Conservation (phyloP, 176 grass and related monocot species). For the Ensete ventricosum region DNA sequence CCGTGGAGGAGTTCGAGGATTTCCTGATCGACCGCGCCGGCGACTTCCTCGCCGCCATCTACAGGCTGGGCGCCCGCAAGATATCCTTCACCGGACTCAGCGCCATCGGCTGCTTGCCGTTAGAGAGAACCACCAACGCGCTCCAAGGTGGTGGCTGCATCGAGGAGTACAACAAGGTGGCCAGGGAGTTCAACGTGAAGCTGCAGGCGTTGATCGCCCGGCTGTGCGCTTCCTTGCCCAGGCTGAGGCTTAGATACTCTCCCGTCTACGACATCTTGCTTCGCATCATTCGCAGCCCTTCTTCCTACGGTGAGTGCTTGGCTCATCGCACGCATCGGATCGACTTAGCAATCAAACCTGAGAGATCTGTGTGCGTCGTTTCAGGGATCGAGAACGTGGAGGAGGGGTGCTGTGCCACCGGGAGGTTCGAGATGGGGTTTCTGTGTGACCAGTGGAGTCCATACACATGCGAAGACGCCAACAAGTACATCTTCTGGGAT, state of each 20-base stretch:
- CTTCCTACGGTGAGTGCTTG: constrained; percentile 27
- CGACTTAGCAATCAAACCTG: background rate
- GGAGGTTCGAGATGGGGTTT: background rate
- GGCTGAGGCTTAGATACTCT: constrained; percentile 18
- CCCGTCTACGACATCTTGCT: constrained; percentile 22
- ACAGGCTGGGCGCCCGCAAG: constrained; percentile 46
- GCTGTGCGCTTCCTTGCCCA: constrained; percentile 28
- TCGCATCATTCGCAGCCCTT: constrained; percentile 20
- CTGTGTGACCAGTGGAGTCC: background rate
- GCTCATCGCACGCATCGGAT: background rate
- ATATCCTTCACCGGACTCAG: constrained; percentile 31
- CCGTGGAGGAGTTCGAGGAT: constrained; percentile 25
- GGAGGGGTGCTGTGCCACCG: background rate
- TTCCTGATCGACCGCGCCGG: constrained; percentile 34
- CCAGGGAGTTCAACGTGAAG: constrained; percentile 27
- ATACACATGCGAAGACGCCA: background rate
- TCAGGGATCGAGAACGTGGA: background rate
- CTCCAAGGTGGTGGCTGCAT: constrained; percentile 25
- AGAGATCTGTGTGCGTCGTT: background rate
- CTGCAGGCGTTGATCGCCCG: constrained; percentile 9
- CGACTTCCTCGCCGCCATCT: constrained; percentile 15
- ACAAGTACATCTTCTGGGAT: constrained; percentile 8
- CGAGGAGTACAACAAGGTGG: constrained; percentile 44
- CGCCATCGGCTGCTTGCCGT: constrained; percentile 49
- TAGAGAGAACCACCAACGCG: constrained; percentile 21